A percentile compares a stretch with the other conserved stretches of the same genome.
These are phyloP conservation scores for Lipomyces oligophaga DNA, from an alignment of 805 yeast genomes.

Conservation along the genomic window DNA sequence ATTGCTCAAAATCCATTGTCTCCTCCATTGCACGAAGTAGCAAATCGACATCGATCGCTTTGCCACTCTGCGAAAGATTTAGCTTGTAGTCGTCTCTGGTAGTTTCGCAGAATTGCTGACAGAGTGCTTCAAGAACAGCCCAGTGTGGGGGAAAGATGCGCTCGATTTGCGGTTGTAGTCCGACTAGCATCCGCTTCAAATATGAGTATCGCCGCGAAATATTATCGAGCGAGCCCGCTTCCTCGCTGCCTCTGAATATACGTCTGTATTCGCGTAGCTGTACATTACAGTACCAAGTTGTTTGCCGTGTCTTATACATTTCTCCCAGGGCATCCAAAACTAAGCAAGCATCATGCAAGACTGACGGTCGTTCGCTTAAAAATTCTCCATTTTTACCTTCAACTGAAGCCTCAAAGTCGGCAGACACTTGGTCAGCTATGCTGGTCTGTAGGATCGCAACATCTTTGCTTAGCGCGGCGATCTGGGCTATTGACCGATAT, in stretches of 20 bases:
- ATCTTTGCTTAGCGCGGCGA: constrained; percentile 59
- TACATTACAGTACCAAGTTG: constrained; percentile 67
- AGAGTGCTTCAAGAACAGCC: constrained; percentile 62
- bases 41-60: constrained; percentile 53
- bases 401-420: constrained; percentile 60
- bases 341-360: constrained; percentile 58
- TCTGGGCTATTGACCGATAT: constrained; percentile 78
- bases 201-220: constrained; percentile 75
- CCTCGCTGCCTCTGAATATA: constrained; percentile 76
- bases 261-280: constrained; percentile 68
- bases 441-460: constrained; percentile 57
- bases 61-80: constrained; percentile 41
- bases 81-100: constrained; percentile 65
- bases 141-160: constrained; percentile 65
- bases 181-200: constrained; percentile 64
- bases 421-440: constrained; percentile 64
- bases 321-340: constrained; percentile 63
- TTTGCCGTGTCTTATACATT: constrained; percentile 55
- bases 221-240: constrained; percentile 92
- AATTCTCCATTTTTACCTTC: constrained; percentile 38
- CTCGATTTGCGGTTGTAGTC: constrained; percentile 51
- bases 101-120: constrained; percentile 58
- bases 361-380: constrained; percentile 25
- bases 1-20: constrained; percentile 80
- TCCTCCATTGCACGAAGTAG: constrained; percentile 67